phyloP scores from a whole-genome alignment of 768 basidiomycete genomes.

The Kwoniella europaea region DNA sequence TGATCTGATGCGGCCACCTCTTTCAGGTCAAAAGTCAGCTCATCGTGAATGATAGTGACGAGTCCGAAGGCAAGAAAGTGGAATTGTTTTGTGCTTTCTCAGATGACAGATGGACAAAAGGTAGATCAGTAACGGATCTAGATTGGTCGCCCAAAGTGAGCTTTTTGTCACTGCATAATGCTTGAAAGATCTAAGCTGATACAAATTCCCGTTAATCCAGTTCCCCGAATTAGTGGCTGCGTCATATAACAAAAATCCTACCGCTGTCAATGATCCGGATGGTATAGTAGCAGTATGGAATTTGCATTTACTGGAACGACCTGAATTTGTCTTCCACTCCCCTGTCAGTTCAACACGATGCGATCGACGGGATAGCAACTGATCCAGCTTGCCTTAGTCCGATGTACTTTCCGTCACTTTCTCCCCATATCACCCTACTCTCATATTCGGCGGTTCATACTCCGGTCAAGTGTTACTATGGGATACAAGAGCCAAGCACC shows the following conservation, averaged over 20 bases:
- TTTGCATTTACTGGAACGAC: conserved; percentile 87
- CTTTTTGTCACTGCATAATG: neutral
- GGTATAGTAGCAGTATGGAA: conserved; percentile 99
- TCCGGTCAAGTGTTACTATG: conserved; percentile 97
- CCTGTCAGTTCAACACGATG: conserved; percentile 67
- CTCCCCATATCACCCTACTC: conserved; percentile 96
- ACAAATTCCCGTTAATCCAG: conserved; percentile 60
- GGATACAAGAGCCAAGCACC: conserved; percentile 96
- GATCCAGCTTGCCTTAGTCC: conserved; percentile 66
- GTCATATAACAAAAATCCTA: conserved; percentile 96
- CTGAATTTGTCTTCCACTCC: conserved; percentile 97
- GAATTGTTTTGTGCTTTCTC: conserved; percentile 93
- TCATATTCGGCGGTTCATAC: conserved; percentile 98
- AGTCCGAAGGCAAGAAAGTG: conserved; percentile 84
- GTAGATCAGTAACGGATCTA: conserved; percentile 91
- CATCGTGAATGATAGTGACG: conserved; percentile 66
- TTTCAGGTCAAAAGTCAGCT: neutral
- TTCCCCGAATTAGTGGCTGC: conserved; percentile 95
- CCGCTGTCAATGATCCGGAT: conserved; percentile 91
- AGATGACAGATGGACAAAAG: conserved; percentile 88
- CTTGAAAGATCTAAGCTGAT: neutral
- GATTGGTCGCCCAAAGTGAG: conserved; percentile 96
- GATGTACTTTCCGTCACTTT: conserved; percentile 96
- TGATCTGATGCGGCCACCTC: neutral
- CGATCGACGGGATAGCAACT: neutral